Evolutionary conservation across 2,329 filamentous ascomycete genomes (phyloP).

Genomic region (Colletotrichum tropicicola): DNA sequence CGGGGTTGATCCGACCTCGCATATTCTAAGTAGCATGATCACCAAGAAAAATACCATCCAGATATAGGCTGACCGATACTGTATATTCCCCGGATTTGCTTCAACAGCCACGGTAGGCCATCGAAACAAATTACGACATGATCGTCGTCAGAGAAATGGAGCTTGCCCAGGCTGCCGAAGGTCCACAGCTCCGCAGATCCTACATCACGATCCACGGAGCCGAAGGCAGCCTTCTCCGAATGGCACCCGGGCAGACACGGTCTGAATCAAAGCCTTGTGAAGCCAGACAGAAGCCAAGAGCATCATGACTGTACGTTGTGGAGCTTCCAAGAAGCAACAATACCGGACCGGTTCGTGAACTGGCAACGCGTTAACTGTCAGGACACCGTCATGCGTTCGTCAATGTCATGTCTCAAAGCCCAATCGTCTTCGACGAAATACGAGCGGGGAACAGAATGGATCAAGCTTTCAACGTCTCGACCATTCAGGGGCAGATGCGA

Average conservation of each 20-base stretch:
- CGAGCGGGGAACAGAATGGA: background rate
- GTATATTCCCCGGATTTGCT: background rate
- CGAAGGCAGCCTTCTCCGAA: background rate
- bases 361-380: background rate
- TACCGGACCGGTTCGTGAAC: background rate
- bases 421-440: background rate
- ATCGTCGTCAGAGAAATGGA: background rate
- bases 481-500: background rate
- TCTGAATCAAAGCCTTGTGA: background rate
- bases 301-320: no score
- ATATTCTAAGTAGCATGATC: background rate
- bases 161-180: background rate
- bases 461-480: background rate
- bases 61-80: background rate
- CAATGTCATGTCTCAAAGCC: background rate
- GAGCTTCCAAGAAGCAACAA: background rate
- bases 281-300: background rate
- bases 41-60: background rate
- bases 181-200: background rate
- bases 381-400: background rate
- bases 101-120: background rate
- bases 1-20: background rate
- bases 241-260: background rate
- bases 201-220: background rate
- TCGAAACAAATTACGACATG: slow-evolving; percentile 8